Evolutionary conservation across 768 basidiomycete genomes (phyloP).

Genomic region (Suillus hirtellus): DNA sequence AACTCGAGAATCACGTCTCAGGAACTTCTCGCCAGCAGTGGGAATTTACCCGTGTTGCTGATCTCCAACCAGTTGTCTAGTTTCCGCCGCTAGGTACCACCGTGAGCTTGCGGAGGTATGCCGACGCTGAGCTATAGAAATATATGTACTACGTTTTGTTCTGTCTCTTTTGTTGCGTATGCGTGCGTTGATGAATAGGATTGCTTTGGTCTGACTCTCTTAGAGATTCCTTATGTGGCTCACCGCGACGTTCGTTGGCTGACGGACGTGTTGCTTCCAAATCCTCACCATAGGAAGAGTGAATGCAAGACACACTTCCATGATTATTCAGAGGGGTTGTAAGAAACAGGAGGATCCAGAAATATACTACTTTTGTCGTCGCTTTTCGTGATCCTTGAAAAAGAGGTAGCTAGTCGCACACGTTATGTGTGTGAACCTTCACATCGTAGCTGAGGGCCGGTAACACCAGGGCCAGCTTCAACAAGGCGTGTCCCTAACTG

Average conservation of each 20-base stretch:
- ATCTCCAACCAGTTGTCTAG: too few relatives aligned
- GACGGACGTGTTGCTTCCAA: not conserved
- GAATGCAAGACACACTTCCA: not conserved
- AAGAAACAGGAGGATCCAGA: not conserved
- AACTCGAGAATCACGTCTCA: too few relatives aligned
- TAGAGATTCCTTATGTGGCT: not conserved
- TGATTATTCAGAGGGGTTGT: not conserved
- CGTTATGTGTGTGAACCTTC: not conserved
- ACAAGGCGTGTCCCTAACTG: constrained; percentile 25
- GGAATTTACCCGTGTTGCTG: too few relatives aligned
- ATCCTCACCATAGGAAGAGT: not conserved
- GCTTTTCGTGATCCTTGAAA: not conserved
- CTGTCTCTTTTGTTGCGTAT: too few relatives aligned
- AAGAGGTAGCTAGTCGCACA: too few relatives aligned
- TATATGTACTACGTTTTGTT: too few relatives aligned
- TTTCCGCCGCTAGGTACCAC: too few relatives aligned
- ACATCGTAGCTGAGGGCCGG: not conserved
- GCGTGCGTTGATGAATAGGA: too few relatives aligned
- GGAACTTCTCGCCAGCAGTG: too few relatives aligned
- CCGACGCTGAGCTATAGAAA: too few relatives aligned
- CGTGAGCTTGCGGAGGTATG: too few relatives aligned
- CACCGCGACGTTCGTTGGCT: not conserved
- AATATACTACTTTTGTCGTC: not conserved
- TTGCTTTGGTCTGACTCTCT: too few relatives aligned
- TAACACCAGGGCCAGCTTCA: not conserved